These are phyloP conservation scores for Nemania serpens DNA, from an alignment of 2,329 filamentous ascomycete species.

Conservation along the genomic window DNA sequence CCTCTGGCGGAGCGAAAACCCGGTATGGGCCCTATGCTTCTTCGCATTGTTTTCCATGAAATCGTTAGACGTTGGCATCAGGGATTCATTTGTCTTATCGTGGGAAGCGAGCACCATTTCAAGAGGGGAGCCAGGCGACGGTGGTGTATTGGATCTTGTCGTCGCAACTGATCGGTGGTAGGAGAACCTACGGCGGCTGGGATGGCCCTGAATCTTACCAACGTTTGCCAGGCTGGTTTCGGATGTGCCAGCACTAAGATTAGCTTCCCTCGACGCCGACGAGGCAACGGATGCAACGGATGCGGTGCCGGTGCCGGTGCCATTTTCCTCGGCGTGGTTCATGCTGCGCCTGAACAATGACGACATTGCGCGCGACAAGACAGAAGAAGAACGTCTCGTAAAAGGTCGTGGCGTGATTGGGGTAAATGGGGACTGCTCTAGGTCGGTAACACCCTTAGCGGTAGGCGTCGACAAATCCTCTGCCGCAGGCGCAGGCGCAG, in stretches of 20 bases:
- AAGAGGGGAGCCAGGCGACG: conserved; percentile 41
- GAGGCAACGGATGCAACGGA: conserved; percentile 17
- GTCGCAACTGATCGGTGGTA: conserved; percentile 38
- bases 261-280: conserved; percentile 33
- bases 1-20: conserved; percentile 53
- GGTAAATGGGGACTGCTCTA: conserved; percentile 26
- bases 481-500: conserved; percentile 7
- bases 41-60: conserved; percentile 52
- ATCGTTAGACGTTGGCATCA: conserved; percentile 49
- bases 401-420: conserved; percentile 25
- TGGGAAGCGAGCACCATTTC: conserved; percentile 34
- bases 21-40: conserved; percentile 58
- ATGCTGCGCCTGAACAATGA: conserved; percentile 30
- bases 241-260: conserved; percentile 32
- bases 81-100: conserved; percentile 33
- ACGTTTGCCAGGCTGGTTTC: conserved; percentile 33
- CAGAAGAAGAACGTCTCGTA: conserved; percentile 34
- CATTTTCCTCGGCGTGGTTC: conserved; percentile 30
- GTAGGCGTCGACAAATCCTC: conserved; percentile 13
- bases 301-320: background rate
- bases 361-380: conserved; percentile 36
- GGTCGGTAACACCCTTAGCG: conserved; percentile 25
- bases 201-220: conserved; percentile 30
- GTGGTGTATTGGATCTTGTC: conserved; percentile 42
- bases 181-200: conserved; percentile 41